phyloP scores from a whole-genome alignment of 2,329 filamentous ascomycete genomes.

The Botrytis sinoallii region DNA sequence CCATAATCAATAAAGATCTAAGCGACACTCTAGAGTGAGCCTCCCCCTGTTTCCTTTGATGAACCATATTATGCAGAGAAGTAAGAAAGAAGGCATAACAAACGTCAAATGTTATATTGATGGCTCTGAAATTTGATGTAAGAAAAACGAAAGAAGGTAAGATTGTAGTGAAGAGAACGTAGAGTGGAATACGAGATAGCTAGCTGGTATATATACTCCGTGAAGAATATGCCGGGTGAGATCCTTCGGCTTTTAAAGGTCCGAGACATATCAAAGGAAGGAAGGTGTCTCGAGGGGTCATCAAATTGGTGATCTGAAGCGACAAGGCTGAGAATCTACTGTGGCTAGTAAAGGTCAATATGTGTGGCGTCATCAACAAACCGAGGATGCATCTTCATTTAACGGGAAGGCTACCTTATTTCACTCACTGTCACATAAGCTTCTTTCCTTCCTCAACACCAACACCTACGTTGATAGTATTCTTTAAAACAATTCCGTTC shows the following conservation, averaged over 20 bases:
- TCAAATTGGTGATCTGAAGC: background rate
- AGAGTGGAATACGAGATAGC: background rate
- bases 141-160: background rate
- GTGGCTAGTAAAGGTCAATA: background rate
- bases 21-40: background rate
- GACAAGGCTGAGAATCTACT: background rate
- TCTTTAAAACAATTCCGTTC: background rate
- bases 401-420: background rate
- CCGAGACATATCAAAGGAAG: background rate
- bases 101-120: too few relatives aligned
- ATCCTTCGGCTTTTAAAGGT: background rate
- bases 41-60: background rate
- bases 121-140: background rate
- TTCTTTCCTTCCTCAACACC: background rate
- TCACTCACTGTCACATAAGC: background rate
- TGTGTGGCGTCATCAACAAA: slow-evolving; percentile 1
- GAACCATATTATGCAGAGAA: background rate
- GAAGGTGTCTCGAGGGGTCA: background rate
- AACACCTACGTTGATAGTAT: background rate
- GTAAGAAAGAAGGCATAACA: background rate
- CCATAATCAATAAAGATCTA: background rate
- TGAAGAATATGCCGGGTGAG: background rate
- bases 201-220: background rate
- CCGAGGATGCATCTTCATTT: slow-evolving; percentile 2
- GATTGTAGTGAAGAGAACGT: background rate